Evolutionary conservation across 768 basidiomycete species (phyloP).

Genomic region (Mycena filopes): DNA sequence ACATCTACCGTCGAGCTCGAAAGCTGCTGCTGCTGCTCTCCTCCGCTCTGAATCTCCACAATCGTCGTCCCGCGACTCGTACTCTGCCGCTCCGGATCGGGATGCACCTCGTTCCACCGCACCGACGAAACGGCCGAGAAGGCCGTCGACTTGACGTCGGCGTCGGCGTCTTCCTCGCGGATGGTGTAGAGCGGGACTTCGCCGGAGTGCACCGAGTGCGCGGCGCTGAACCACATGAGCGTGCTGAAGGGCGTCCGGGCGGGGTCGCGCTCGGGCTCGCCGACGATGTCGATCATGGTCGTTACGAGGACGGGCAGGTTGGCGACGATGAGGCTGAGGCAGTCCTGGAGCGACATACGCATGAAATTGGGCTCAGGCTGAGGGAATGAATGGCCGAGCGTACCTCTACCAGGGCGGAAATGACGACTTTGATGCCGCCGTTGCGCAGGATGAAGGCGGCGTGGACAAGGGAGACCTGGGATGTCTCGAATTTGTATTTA

Average conservation of each 20-base stretch:
- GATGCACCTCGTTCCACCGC: too few relatives aligned
- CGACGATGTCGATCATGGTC: not conserved
- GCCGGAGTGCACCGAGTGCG: too few relatives aligned
- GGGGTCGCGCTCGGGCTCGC: not conserved
- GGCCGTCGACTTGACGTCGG: too few relatives aligned
- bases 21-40: too few relatives aligned
- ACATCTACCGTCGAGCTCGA: too few relatives aligned
- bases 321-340: not conserved
- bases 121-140: too few relatives aligned
- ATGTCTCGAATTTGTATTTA: not conserved
- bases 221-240: not conserved
- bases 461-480: slow-evolving; percentile 55
- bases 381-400: not conserved
- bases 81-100: too few relatives aligned
- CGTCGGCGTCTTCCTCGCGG: too few relatives aligned
- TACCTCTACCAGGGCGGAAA: slow-evolving; percentile 58
- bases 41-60: too few relatives aligned
- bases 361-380: not conserved
- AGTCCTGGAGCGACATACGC: not conserved
- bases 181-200: too few relatives aligned
- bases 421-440: slow-evolving; percentile 43
- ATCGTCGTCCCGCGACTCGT: too few relatives aligned
- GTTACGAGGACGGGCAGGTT: slow-evolving; percentile 2
- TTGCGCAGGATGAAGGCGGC: slow-evolving; percentile 50
- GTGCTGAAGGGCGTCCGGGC: not conserved